Base-by-base conservation (phyloP, 163 green algal species). In the Chlorella variabilis region DNA sequence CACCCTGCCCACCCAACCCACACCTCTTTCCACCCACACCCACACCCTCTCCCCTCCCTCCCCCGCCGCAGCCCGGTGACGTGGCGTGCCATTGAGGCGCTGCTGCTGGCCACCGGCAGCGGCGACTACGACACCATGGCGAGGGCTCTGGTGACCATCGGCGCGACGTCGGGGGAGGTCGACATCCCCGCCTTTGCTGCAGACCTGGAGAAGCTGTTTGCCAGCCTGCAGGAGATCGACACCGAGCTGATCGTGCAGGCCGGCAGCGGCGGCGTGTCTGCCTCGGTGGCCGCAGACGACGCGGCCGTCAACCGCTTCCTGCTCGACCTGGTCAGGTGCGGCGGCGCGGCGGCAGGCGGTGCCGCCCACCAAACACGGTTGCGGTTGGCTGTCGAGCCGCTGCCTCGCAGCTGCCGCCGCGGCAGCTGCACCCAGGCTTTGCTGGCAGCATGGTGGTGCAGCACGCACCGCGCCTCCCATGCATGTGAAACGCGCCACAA, bases 121-220 rank as follows among this genome's bases (percentile, higher is more conserved):
- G 76, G 75, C 3, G 92, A 99, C 83, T 98, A 97, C 80, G 79
- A 92, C 25, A 96, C 91, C 29, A 98, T 98, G 93, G 96, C 96
- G 11, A 76, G 89, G 3, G 93, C 96, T 18, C 88, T 99, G 29
- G 90, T 93, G 20, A 97, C 94, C 41, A 98, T 99, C 80, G 96
- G 96, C 20, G 94, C 94, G 38, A 92, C 93, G 8, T 80, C 85
- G 13, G 81, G 83, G 21, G 78, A 89, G 33, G 90, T 96, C 49
- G 84, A 95, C 65, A 80, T 94, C 27, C 66, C 88, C 67, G 90
- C 88, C 9, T 98, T 99, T 87, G 91, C 91, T 0, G 74, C 84
- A 0, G 96, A 99, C 87, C 87, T 99, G 39, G 77, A 91, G 77
- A 61, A 90, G 23, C 85, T 98, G n/a, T 97, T 96, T 58, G 58